Conservation (phyloP, 768 basidiomycete genomes). For the Asterophora parasitica region DNA sequence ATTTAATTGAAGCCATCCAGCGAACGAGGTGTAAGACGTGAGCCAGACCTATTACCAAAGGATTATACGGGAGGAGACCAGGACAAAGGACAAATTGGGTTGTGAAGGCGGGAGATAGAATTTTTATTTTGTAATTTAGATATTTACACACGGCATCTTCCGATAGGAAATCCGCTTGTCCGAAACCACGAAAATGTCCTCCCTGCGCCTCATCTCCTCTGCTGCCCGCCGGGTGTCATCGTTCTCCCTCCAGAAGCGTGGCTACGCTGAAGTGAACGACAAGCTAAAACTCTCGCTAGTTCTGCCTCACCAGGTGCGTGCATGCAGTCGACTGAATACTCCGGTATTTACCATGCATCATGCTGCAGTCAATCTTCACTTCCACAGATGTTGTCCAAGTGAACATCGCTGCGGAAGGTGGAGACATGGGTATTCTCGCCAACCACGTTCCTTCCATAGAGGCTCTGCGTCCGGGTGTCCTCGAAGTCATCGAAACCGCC, state of each 20-base stretch:
- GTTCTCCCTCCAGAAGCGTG: slow-evolving; percentile 58
- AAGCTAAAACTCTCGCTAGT: slow-evolving; percentile 92
- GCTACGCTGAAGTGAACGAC: slow-evolving; percentile 88
- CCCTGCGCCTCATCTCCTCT: slow-evolving; percentile 65
- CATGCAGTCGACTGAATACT: background rate
- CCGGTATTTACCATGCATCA: slow-evolving; percentile 9
- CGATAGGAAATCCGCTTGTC: slow-evolving; percentile 28
- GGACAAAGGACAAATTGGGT: slow-evolving; percentile 41
- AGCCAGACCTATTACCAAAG: slow-evolving; percentile 57
- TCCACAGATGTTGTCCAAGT: slow-evolving; percentile 94
- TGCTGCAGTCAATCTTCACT: slow-evolving; percentile 75
- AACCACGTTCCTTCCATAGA: slow-evolving; percentile 99
- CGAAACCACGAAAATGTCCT: slow-evolving; percentile 54
- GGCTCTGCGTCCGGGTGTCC: slow-evolving; percentile 86
- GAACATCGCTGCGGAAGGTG: slow-evolving; percentile 88
- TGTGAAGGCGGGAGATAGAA: slow-evolving; percentile 16
- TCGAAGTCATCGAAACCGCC: slow-evolving; percentile 87
- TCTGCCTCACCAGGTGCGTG: slow-evolving; percentile 86
- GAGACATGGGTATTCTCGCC: slow-evolving; percentile 99
- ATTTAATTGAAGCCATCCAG: slow-evolving; percentile 29
- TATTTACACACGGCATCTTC: slow-evolving; percentile 17
- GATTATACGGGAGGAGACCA: slow-evolving; percentile 47
- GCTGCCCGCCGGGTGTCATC: slow-evolving; percentile 54
- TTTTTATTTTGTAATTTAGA: slow-evolving; percentile 3
- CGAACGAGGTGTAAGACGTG: slow-evolving; percentile 62